phyloP scores from a whole-genome alignment of 257 asterid species.

The Capsicum pubescens region DNA sequence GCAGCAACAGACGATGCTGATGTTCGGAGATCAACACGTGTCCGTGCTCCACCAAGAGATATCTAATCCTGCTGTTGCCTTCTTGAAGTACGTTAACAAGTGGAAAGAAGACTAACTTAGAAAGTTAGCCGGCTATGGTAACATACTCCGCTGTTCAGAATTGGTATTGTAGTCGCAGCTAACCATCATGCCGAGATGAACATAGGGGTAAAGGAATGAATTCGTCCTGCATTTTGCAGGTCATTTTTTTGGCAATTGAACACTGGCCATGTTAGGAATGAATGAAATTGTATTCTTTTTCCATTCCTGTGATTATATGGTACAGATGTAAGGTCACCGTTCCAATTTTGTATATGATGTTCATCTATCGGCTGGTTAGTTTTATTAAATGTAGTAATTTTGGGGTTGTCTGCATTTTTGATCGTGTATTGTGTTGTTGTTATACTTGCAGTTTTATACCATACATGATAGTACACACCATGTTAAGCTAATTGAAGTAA shows the following conservation, averaged over 20 bases:
- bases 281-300: constrained; percentile 33
- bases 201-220: constrained; percentile 23
- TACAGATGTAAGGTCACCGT: constrained; percentile 25
- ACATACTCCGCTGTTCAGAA: no score
- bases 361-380: no score
- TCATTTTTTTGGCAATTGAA: constrained; percentile 48
- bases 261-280: constrained; percentile 28
- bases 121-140: no score
- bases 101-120: no score
- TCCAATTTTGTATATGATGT: constrained; percentile 24
- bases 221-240: constrained; percentile 32
- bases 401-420: no score
- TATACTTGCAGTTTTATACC: no score
- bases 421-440: no score
- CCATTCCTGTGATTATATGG: constrained; percentile 36
- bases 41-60: no score
- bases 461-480: not conserved
- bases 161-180: not conserved
- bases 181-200: constrained; percentile 16
- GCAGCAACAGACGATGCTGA: constrained; percentile 41
- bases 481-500: not conserved
- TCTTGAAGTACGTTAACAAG: no score
- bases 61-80: no score
- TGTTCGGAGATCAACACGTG: no score
- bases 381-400: no score